Conservation (phyloP, 2,329 filamentous ascomycete genomes). For the Akanthomyces muscarius region DNA sequence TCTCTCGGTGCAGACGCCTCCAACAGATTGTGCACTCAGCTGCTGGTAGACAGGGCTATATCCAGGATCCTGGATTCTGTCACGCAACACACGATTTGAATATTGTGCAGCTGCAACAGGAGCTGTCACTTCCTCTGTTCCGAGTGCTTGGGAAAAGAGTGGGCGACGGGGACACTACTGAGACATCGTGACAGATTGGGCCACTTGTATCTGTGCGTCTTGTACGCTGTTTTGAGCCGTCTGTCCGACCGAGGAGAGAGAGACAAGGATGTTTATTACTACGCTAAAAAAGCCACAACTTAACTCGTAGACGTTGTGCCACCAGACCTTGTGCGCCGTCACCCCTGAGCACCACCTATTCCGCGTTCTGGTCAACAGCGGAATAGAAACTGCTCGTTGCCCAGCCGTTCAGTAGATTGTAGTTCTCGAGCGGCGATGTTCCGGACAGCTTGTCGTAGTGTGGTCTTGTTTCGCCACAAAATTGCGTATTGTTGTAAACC, state of each 20-base stretch:
- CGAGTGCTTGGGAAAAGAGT: conserved; percentile 4
- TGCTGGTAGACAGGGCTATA: background rate
- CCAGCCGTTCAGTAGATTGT: conserved; percentile 35
- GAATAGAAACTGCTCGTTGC: conserved; percentile 31
- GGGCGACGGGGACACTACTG: background rate
- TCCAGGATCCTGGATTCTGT: conserved; percentile 4
- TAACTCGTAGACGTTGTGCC: background rate
- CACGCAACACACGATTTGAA: conserved; percentile 13
- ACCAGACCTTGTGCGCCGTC: background rate
- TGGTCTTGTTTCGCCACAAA: conserved; percentile 21
- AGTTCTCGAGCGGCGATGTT: conserved; percentile 32
- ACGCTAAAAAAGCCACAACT: conserved; percentile 7
- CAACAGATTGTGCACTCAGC: background rate
- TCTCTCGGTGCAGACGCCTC: background rate
- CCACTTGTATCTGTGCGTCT: background rate
- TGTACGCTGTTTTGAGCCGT: background rate
- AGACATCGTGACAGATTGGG: conserved; percentile 9
- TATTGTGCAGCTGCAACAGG: background rate
- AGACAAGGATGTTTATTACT: background rate
- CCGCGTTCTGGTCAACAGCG: background rate
- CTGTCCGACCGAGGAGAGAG: background rate
- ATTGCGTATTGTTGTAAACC: conserved; percentile 10
- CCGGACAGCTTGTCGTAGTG: conserved; percentile 27
- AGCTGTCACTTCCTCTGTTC: conserved; percentile 15
- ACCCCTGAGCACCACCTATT: background rate